phyloP scores from a whole-genome alignment of 2,329 filamentous ascomycete genomes.

The Ascochyta pisi region DNA sequence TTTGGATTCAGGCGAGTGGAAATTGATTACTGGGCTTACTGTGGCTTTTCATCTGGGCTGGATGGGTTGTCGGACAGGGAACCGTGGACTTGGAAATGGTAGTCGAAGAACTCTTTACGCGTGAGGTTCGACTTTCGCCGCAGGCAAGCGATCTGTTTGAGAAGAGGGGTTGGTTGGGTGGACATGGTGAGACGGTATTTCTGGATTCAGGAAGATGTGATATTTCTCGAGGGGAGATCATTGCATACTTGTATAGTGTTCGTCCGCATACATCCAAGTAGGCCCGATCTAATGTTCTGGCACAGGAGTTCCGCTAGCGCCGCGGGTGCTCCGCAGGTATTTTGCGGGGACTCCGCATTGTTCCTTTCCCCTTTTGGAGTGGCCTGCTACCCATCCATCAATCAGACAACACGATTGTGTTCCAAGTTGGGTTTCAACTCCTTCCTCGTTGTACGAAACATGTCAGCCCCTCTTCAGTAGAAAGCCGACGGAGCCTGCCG shows the following conservation, averaged over 20 bases:
- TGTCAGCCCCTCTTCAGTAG: not conserved
- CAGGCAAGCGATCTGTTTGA: constrained; percentile 6
- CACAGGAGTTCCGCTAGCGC: not conserved
- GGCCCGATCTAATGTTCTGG: not conserved
- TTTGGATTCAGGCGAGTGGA: not conserved
- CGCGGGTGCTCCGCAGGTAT: not conserved
- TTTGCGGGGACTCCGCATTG: not conserved
- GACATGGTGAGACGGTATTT: not conserved
- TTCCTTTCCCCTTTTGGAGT: not conserved
- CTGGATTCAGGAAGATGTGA: not conserved
- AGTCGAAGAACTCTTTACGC: constrained; percentile 10
- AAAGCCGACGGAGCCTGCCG: not conserved
- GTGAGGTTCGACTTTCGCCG: constrained; percentile 3
- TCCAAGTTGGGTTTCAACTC: not conserved
- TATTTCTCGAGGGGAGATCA: not conserved
- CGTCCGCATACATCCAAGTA: not conserved
- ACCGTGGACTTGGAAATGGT: constrained; percentile 7
- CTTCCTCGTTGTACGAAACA: not conserved
- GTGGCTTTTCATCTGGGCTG: not conserved
- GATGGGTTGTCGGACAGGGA: not conserved
- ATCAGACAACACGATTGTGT: not conserved
- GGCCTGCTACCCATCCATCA: not conserved
- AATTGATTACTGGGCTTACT: not conserved
- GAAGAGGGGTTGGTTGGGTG: not conserved
- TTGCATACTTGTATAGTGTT: not conserved